Base-by-base conservation (phyloP, 1,284 basidiomycete genomes). In the Ceratobasidium sp. region DNA sequence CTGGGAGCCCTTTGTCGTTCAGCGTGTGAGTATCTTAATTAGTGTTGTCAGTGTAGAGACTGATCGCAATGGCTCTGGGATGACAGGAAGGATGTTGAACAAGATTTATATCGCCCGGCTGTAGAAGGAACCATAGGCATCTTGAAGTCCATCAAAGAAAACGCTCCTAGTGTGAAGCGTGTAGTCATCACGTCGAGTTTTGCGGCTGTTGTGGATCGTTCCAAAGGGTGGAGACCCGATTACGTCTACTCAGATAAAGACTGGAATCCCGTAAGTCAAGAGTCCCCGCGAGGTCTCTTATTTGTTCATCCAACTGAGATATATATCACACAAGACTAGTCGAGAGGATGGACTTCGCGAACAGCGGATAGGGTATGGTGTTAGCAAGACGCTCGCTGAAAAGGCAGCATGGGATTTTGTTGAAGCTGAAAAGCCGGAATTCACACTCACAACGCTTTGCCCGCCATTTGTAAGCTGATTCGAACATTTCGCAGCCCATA, bases 121-220 rank as follows among this genome's bases (percentile, higher is more conserved):
- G 80, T 85, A 28, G 76, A 83, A 64, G 84, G 84, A 4, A 85
- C 84, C 0, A 76, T 76, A n/a, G 79, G 79, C 69, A 77, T 85
- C 6, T 77, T 85, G 8, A 76, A 80, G 35, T 81, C 82, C 21
- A 73, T 77, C 28, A 79, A 77, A 35, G 77, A 73, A 74, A 44
- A 54, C 4, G 57, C 49, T 64, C 44, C 77, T 30, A 73, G 73
- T n/a, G 79, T 85, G 75, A 81, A 81, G 75, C 79, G 82, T 14
- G 79, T 85, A 52, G 80, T 83, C 43, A 78, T 84, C 70, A 83
- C 84, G 6, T 83, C 83, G 4, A 84, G 83, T 0, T 82, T 83
- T 57, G 83, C 82, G 0, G 70, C 78, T 0, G 73, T 78, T 35
- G 73, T 77, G 1, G 76, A 78, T 63, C 73, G 74, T 41, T 58